Evolutionary conservation across 208 protist genomes (phyloP).

Genomic region (Trypanosoma mega): DNA sequence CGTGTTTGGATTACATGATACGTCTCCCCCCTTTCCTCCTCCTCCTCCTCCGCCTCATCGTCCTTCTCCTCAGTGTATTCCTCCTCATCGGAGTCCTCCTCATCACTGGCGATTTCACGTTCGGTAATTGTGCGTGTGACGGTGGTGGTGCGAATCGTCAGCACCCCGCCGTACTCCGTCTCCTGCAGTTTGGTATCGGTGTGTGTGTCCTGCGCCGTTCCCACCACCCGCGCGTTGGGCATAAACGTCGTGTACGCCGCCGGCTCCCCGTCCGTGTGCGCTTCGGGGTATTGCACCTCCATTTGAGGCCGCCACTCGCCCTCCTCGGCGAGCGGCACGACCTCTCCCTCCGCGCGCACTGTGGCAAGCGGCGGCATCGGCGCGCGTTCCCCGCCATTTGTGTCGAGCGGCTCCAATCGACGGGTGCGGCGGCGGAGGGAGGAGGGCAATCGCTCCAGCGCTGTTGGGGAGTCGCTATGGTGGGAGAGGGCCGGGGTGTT

Average conservation of each 20-base stretch:
- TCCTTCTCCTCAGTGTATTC: slow-evolving; percentile 30
- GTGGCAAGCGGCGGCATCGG: too few species aligned
- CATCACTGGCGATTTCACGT: neutral
- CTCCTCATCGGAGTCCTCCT: slow-evolving; percentile 35
- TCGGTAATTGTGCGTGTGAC: slow-evolving; percentile 48
- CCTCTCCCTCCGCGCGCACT: neutral
- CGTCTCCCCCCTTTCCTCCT: neutral
- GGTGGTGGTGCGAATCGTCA: slow-evolving; percentile 53
- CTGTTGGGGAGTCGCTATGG: too few species aligned
- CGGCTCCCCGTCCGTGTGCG: slow-evolving; percentile 23
- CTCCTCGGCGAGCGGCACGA: neutral
- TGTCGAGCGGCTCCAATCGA: too few species aligned
- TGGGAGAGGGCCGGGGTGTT: too few species aligned
- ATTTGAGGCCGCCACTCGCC: neutral
- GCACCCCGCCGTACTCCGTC: slow-evolving; percentile 37
- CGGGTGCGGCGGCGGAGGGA: too few species aligned
- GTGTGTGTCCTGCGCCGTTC: slow-evolving; percentile 62
- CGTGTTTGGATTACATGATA: neutral
- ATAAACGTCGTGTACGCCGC: slow-evolving; percentile 48
- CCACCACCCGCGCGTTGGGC: slow-evolving; percentile 47
- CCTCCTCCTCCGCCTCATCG: slow-evolving; percentile 17
- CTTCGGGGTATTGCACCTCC: slow-evolving; percentile 32
- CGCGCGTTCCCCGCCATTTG: too few species aligned
- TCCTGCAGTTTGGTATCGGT: slow-evolving; percentile 71
- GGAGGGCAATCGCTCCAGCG: too few species aligned